Percentiles rank a stretch among this genome's conserved stretches.
These are phyloP conservation scores for Suillus subalutaceus DNA, from an alignment of 768 basidiomycete genomes.

Conservation along the genomic window DNA sequence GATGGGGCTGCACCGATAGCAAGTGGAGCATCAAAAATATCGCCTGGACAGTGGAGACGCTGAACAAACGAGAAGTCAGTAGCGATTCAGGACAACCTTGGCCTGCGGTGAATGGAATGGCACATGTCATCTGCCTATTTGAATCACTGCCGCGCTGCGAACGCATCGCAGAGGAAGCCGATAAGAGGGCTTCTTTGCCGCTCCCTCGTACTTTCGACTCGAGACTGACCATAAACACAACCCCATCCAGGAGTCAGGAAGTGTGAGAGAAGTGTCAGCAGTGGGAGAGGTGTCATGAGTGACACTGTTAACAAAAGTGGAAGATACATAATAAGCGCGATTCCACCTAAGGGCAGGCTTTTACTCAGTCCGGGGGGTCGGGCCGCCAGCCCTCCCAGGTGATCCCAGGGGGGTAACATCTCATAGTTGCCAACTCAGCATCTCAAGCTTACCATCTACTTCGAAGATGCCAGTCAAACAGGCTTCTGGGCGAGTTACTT, in stretches of 20 bases:
- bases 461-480: constrained; percentile 61
- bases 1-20: neutral
- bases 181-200: constrained; percentile 5
- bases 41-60: neutral
- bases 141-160: constrained; percentile 9
- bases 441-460: constrained; percentile 1
- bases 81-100: neutral
- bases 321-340: neutral
- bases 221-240: neutral
- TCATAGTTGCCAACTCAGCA: constrained; percentile 8
- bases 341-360: constrained; percentile 4
- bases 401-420: neutral
- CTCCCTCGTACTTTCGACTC: constrained; percentile 17
- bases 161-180: constrained; percentile 14
- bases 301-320: too few relatives aligned
- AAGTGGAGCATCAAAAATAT: constrained; percentile 2
- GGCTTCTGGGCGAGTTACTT: constrained; percentile 44
- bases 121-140: constrained; percentile 14
- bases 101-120: constrained; percentile 6
- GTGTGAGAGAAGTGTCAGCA: constrained; percentile 1
- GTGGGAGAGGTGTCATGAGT: neutral
- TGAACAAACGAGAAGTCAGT: neutral
- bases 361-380: constrained; percentile 4
- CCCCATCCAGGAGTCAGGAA: neutral
- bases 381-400: neutral